Base-by-base conservation (phyloP, 305 asterid genomes). In the Nicotiana rustica region DNA sequence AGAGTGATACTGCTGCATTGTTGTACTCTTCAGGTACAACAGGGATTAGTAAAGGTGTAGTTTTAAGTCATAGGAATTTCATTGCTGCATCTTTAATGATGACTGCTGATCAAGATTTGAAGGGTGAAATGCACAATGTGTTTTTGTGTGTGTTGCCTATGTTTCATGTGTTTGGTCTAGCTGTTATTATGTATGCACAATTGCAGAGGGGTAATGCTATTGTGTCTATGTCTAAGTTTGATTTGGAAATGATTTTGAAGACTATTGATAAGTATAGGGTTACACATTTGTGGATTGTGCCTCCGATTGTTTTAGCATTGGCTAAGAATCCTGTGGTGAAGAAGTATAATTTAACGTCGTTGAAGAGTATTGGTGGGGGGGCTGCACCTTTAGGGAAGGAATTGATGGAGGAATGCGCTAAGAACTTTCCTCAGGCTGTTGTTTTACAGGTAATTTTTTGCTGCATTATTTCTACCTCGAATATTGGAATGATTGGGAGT, bases 11-110 rank as follows among this genome's bases (percentile, higher is more conserved):
- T 1, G 98, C 97, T 66, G 98, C 91, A 0, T 78, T 96, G 88
- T 79, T 96, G 86, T 94, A 96, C 80, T 94, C 98, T 10, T 96
- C 99, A 10, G 99, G 99, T 31, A 96, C 98, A 5, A 96, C 99
- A 0, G 99, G 98, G 57, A 75, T 78, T 0, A 94, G 97, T 85
- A 96, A 96, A 86, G 99, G 99, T 15, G 99, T 96, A 15, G 71
- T 93, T 1, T 92, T 96, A 44, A 91, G 87, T 17, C 99, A 96
- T 12, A 41, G 97, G 87, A 96, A 93, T 76, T 96, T 96, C 82
- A 93, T 96, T 10, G 85, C 98, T 2, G 64, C 97, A 1, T 77
- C 98, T 5, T 60, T 86, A 76, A 96, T 96, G 98, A 19, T 89
- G 41, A 87, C 92, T 25, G 68, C 85, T 4, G 98, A 96, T 84